Evolutionary conservation across 176 grass and related monocot genomes (phyloP).

Genomic region (Metroxylon sagu): DNA sequence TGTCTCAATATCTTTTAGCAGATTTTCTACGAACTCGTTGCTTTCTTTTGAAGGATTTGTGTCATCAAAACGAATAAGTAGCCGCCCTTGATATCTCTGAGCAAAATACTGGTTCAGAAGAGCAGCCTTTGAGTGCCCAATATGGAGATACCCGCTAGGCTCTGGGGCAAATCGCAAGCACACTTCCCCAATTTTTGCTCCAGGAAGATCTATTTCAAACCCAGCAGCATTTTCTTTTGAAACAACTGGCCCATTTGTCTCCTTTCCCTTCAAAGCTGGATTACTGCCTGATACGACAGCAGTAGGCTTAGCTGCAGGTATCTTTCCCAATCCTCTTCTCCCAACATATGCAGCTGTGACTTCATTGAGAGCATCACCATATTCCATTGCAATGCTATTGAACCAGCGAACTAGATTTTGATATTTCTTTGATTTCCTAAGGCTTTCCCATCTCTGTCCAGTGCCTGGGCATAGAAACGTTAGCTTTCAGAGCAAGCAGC

Average conservation of each 20-base stretch:
- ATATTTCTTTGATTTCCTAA: slow-evolving; percentile 79
- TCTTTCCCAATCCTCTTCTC: slow-evolving; percentile 76
- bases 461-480: slow-evolving; percentile 53
- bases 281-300: slow-evolving; percentile 18
- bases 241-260: slow-evolving; percentile 2
- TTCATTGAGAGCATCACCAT: slow-evolving; percentile 50
- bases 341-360: slow-evolving; percentile 62
- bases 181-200: slow-evolving; percentile 73
- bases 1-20: slow-evolving; percentile 72
- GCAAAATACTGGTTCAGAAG: slow-evolving; percentile 91
- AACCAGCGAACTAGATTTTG: slow-evolving; percentile 77
- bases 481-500: neutral
- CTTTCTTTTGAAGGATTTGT: slow-evolving; percentile 98
- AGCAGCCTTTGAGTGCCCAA: slow-evolving; percentile 84
- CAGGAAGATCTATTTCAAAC: slow-evolving; percentile 78
- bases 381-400: slow-evolving; percentile 46
- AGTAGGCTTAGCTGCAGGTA: slow-evolving; percentile 51
- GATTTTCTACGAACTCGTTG: slow-evolving; percentile 76
- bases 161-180: slow-evolving; percentile 87
- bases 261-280: slow-evolving; percentile 20
- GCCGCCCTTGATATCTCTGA: slow-evolving; percentile 55
- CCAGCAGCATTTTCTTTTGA: slow-evolving; percentile 22
- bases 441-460: slow-evolving; percentile 88
- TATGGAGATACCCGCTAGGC: slow-evolving; percentile 86
- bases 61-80: slow-evolving; percentile 94